Base-by-base conservation (phyloP, 495 filamentous ascomycete species). In the Penicillium cinerascens region DNA sequence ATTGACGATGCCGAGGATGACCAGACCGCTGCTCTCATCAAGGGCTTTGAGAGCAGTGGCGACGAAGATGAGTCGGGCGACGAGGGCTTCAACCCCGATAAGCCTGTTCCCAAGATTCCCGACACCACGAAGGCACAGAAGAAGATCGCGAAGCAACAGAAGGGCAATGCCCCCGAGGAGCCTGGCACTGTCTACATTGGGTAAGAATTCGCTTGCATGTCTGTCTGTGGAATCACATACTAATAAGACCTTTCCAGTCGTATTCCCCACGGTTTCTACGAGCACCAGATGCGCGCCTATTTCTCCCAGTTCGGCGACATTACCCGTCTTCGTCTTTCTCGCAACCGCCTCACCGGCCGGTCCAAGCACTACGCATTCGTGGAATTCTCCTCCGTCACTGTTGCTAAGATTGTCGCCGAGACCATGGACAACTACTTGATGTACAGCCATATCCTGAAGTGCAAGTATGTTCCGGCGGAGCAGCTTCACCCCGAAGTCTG, bases 401-500 rank as follows among this genome's bases (percentile, higher is more conserved):
- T 95, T 23, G 92, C 92, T 49, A 82, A 88, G 63, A 89, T 97
- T 56, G 93, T 92, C 42, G 86, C 88, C 15, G 85, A 86, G 58
- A 96, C 93, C 2, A 98, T 97, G 95, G 81, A 97, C 73, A 96
- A 93, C 73, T 98, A 98, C 66, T 85, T 97, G 15, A 80, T 98
- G 62, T 97, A 93, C 69, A 87, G 88, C 9, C 92, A 95, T 65
- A 87, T 97, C 56, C 74, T 98, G 52, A 89, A 92, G 65, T 91
- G 89, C 71, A 88, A 89, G 67, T 71, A 81, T 26, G 81, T 97
- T 7, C 82, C 89, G 2, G 65, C 78, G 18, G 88, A 86, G 52
- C 85, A 93, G 60, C 75, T 96, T 33, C 88, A 93, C 67, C 81
- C 83, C 22, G 75, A 87, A 42, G 69, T 97, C 50, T 97, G 87